Evolutionary conservation across 2,329 filamentous ascomycete species (phyloP), one percentile per base, ranked within the genome.

Genomic region (Aspergillus calidoustus): DNA sequence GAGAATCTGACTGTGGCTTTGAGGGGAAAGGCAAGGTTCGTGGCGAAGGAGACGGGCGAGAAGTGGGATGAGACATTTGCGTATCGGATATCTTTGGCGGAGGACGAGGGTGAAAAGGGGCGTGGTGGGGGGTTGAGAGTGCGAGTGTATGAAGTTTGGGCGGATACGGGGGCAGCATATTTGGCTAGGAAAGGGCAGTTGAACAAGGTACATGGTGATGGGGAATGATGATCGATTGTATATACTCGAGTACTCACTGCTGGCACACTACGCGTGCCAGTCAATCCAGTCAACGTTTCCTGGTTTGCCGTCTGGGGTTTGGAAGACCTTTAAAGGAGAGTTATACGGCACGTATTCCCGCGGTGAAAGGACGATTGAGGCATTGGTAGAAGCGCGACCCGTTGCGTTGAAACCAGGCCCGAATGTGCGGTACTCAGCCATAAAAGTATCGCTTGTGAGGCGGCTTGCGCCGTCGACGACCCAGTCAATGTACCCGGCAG

Each of bases 401-500:
- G 78, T 80, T n/a, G 71, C 69, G 66, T 87, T 82, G 71, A 81
- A 86, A 0, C 86, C 85, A 0, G 85, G 83, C 0, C 86, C 86
- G 51, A 72, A 81, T 25, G 78, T 73, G 28, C 77, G 70, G 71
- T 83, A 87, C 66, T 86, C 85, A 0, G 84, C 86, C 84, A 86
- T 84, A 5, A 85, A 77, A 0, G 86, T 87, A 31, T 79, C 69
- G 53, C 77, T 80, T 8, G 64, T 71, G 4, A 79, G 73, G 64
- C 72, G 79, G 52, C 74, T 79, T 62, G 76, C 80, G 7, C 74
- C 79, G 48, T 49, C 57, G 11, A 69, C 63, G 15, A 76, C 69
- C 86, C 86, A 88, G 11, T 78, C 68, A 43, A 84, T 85, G 68
- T 88, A 89, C 2, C 86, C 87, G 1, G 75, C 78, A 0, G 82